These are phyloP conservation scores for Dacryopinax primogenitus DNA, from an alignment of 768 basidiomycete genomes.

Conservation along the genomic window DNA sequence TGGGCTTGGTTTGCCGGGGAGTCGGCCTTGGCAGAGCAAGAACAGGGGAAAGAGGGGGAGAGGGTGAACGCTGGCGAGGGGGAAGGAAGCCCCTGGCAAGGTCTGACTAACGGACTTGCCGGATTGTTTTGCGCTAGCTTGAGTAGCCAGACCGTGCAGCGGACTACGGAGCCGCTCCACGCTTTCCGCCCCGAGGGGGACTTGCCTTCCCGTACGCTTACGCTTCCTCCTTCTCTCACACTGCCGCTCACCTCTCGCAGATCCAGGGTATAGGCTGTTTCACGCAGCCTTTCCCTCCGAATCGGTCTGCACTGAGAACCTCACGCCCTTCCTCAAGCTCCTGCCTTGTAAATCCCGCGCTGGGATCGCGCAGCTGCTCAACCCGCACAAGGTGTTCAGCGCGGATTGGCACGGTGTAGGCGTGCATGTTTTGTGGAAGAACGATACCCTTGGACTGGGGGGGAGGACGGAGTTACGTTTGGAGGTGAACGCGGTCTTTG, in stretches of 20 bases:
- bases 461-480: constrained; percentile 47
- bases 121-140: constrained; percentile 93
- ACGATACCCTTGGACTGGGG: not conserved
- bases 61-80: constrained; percentile 61
- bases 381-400: constrained; percentile 76
- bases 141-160: constrained; percentile 58
- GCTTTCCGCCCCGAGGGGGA: constrained; percentile 52
- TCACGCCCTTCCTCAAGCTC: constrained; percentile 90
- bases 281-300: constrained; percentile 72
- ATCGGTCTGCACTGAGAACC: constrained; percentile 91
- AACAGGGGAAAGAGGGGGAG: constrained; percentile 33
- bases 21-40: constrained; percentile 24
- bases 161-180: constrained; percentile 52
- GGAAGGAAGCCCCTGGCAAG: constrained; percentile 65
- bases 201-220: constrained; percentile 29
- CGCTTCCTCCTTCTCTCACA: constrained; percentile 31
- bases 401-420: constrained; percentile 86
- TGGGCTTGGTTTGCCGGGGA: constrained; percentile 83
- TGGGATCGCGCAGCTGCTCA: constrained; percentile 69
- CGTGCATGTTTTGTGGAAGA: constrained; percentile 48
- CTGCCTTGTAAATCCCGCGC: constrained; percentile 84
- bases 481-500: constrained; percentile 61
- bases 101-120: constrained; percentile 75
- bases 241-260: constrained; percentile 20
- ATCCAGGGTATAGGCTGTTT: constrained; percentile 33